Evolutionary conservation across 441 rosid genomes (phyloP), one percentile per base, ranked within the genome.

Genomic region (Arabidopsis hybrid): DNA sequence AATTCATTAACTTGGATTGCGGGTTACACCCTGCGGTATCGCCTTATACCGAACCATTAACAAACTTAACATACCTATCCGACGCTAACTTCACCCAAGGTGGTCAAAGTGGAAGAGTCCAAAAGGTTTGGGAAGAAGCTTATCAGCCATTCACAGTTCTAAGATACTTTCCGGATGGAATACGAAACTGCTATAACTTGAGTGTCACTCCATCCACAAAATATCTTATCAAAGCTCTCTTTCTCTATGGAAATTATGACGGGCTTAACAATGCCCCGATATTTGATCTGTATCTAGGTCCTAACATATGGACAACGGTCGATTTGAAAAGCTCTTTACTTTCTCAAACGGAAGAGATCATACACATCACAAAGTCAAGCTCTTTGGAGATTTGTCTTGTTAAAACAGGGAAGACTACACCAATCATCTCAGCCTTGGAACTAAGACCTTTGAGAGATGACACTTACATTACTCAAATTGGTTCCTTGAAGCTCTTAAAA

Each of bases 391-490:
- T 84, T 38, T 86, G 85, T 66, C 83, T 81, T 13, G 81, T 74
- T 16, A 78, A 78, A 52, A 72, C 66, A 9, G 82, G 78, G 11
- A 59, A 60, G 16, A 61, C 76, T 26, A 71, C 74, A n/a, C 92
- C 94, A 29, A 62, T 83, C 47, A 83, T 88, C 51, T 86, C 95
- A 11, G 79, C 80, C 7, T 29, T 88, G 26, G 89, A 89, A 36
- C 58, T 83, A 4, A 81, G 90, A 73, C 80, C 60, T 38, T 42
- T 89, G 65, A 60, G 60, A 11, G 72, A 61, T 21, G 21, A 16
- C 3, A 52, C 76, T 7, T 89, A 85, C 58, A 36, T 29, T 72
- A 17, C 67, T 65, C 0, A 2, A 49, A 73, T 9, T 4, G 80
- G 82, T 26, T 79, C 87, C 0, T 59, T 87, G 14, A 60, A 74